Percentiles rank a stretch among this genome's conserved stretches.
These are phyloP conservation scores for Suillus subaureus DNA, from an alignment of 768 basidiomycete species.

Conservation along the genomic window DNA sequence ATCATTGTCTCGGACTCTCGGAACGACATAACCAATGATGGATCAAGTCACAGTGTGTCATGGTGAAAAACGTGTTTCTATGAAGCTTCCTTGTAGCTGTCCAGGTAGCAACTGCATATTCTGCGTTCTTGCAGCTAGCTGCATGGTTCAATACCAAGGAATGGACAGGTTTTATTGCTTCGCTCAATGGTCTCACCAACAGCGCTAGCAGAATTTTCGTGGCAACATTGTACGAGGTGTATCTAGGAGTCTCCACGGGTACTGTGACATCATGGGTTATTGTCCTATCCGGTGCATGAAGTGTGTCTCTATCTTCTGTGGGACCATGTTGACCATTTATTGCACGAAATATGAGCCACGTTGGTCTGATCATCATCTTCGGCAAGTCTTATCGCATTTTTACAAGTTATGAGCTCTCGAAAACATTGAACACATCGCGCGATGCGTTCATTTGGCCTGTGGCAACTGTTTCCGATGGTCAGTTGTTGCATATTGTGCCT, in stretches of 20 bases:
- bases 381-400: neutral
- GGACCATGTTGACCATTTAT: neutral
- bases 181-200: neutral
- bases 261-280: neutral
- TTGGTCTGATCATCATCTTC: neutral
- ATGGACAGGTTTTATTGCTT: neutral
- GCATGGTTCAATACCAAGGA: neutral
- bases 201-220: neutral
- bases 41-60: neutral
- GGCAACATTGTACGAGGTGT: neutral
- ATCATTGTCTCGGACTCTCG: neutral
- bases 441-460: neutral
- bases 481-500: neutral
- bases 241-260: neutral
- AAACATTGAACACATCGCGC: neutral
- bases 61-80: neutral
- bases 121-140: neutral
- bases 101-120: neutral
- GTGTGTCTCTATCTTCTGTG: neutral
- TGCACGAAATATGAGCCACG: neutral
- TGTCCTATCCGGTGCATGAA: neutral
- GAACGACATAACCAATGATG: neutral
- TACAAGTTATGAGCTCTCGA: neutral
- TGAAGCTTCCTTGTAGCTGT: neutral
- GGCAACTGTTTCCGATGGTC: neutral